A percentile compares a stretch with the other conserved stretches of the same genome.
phyloP scores from a whole-genome alignment of 2,329 filamentous ascomycete genomes.

The Venturia nashicola region DNA sequence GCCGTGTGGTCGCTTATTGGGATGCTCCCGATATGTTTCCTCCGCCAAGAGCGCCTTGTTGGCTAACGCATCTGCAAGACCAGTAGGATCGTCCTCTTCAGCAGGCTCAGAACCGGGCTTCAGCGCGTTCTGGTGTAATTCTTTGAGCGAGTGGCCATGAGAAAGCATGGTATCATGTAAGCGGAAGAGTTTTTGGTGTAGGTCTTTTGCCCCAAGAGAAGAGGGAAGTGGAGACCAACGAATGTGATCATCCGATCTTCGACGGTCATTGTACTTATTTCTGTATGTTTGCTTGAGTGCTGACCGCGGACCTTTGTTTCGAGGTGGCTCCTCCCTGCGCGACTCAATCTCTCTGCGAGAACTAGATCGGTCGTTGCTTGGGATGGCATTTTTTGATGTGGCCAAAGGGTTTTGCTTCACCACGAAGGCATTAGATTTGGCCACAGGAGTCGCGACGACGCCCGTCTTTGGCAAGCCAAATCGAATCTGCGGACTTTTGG shows the following conservation, averaged over 20 bases:
- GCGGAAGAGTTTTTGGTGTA: conserved; percentile 1
- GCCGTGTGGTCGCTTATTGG: conserved; percentile 6
- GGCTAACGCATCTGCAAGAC: background rate
- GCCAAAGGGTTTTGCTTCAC: conserved; percentile 6
- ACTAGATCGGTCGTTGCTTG: background rate
- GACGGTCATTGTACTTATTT: background rate
- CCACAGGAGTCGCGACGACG: conserved; percentile 1
- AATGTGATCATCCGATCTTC: background rate
- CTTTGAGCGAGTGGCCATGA: conserved; percentile 6
- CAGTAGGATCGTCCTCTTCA: conserved; percentile 3
- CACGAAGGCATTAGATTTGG: conserved; percentile 6
- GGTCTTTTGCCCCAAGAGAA: conserved; percentile 5
- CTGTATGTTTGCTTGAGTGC: conserved; percentile 1
- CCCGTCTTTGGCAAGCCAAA: conserved; percentile 8
- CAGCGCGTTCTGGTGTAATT: conserved; percentile 2
- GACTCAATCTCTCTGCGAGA: conserved; percentile 1
- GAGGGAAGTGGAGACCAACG: conserved; percentile 4
- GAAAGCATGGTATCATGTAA: background rate
- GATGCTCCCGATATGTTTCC: conserved; percentile 7
- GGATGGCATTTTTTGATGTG: background rate
- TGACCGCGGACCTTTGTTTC: background rate
- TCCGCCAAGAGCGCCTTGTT: conserved; percentile 8
- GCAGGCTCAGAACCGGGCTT: background rate
- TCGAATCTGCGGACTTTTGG: conserved; percentile 3
- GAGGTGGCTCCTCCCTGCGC: background rate